Conservation (phyloP, 352 stramenopile genomes). For the Blastocystis sp. region DNA sequence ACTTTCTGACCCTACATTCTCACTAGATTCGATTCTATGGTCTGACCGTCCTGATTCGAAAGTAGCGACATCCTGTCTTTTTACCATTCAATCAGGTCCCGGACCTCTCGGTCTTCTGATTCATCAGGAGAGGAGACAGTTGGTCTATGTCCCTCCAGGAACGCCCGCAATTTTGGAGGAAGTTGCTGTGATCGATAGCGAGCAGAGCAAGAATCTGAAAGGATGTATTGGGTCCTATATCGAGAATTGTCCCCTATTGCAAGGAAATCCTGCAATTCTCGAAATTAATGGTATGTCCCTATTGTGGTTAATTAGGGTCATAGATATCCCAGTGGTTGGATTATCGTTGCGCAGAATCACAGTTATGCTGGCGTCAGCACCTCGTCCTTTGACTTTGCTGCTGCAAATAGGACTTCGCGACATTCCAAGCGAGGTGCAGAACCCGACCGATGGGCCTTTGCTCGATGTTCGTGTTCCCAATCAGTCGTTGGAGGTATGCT, state of each 20-base stretch:
- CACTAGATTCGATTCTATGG: neutral
- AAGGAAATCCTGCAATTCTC: constrained; percentile 6
- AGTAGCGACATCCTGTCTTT: neutral
- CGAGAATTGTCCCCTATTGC: neutral
- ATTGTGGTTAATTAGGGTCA: neutral
- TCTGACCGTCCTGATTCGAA: constrained; percentile 15
- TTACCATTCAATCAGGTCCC: neutral
- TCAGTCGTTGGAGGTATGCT: neutral
- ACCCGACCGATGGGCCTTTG: neutral
- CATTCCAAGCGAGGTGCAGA: neutral
- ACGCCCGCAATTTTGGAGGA: neutral
- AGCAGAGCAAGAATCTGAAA: neutral
- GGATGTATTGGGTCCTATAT: neutral
- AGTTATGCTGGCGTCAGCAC: constrained; percentile 1
- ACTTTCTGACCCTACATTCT: neutral
- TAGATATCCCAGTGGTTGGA: constrained; percentile 21
- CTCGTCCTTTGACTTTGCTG: constrained; percentile 22
- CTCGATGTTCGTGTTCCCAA: neutral
- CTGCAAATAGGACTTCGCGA: constrained; percentile 26
- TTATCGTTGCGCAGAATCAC: neutral
- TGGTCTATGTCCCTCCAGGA: neutral
- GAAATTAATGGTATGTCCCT: neutral
- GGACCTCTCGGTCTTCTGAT: neutral
- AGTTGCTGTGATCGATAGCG: neutral
- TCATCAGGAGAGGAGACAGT: neutral